Percentiles rank a stretch among this genome's conserved stretches.
These are phyloP conservation scores for Clonostachys solani DNA, from an alignment of 2,329 filamentous ascomycete species.

Conservation along the genomic window DNA sequence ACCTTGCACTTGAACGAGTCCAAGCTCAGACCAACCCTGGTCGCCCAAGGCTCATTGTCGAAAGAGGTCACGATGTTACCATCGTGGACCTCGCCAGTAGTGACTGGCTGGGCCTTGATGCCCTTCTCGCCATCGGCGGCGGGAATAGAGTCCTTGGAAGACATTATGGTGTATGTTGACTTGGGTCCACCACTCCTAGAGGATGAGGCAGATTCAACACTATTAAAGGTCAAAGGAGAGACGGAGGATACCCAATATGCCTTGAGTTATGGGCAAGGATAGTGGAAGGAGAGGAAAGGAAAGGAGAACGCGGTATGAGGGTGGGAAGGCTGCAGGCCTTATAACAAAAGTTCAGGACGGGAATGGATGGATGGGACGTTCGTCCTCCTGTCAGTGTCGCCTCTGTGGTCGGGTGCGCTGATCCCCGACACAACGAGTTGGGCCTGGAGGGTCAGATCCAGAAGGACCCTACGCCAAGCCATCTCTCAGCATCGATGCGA, in stretches of 20 bases:
- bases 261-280: background rate
- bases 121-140: constrained; percentile 5
- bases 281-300: background rate
- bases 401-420: no score
- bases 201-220: no score
- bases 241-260: background rate
- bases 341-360: constrained; percentile 5
- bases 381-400: no score
- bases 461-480: no score
- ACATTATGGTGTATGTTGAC: constrained; percentile 3
- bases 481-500: no score
- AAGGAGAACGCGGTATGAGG: background rate
- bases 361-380: constrained; percentile 1
- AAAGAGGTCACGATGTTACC: constrained; percentile 6
- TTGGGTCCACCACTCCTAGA: no score
- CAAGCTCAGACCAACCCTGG: constrained; percentile 28
- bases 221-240: no score
- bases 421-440: no score
- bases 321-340: constrained; percentile 4
- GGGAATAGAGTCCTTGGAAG: constrained; percentile 6
- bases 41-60: constrained; percentile 23
- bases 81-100: constrained; percentile 1
- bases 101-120: background rate
- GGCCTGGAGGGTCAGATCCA: no score
- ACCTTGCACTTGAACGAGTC: constrained; percentile 30